Evolutionary conservation across 1,284 basidiomycete genomes (phyloP).

Genomic region (Stygiomarasmius scandens): DNA sequence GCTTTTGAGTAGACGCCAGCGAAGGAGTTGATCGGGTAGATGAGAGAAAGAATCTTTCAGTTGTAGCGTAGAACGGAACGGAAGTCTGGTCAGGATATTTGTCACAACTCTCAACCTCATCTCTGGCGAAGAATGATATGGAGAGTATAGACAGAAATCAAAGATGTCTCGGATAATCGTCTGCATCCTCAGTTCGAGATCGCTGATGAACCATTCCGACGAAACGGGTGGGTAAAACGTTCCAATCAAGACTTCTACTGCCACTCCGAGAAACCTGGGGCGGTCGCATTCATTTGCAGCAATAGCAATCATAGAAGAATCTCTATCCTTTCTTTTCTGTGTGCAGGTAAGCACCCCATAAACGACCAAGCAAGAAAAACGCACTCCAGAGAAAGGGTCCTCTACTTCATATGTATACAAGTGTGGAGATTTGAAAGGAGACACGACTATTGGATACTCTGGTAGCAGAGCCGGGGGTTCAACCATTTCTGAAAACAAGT

Average conservation of each 20-base stretch:
- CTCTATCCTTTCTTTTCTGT: slow-evolving; percentile 20
- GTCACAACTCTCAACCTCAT: slow-evolving; percentile 43
- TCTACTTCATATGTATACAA: slow-evolving; percentile 6
- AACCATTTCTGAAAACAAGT: slow-evolving; percentile 37
- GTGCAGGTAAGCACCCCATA: slow-evolving; percentile 18
- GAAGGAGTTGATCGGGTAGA: slow-evolving; percentile 34
- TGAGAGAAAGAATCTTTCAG: slow-evolving; percentile 2
- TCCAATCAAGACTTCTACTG: slow-evolving; percentile 46
- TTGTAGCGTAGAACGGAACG: slow-evolving; percentile 1
- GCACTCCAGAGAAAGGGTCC: background rate
- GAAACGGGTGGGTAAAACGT: slow-evolving; percentile 42
- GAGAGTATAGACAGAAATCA: slow-evolving; percentile 46
- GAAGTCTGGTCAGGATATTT: slow-evolving; percentile 35
- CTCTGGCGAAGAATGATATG: slow-evolving; percentile 35
- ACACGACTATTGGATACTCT: slow-evolving; percentile 36
- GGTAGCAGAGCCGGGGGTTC: slow-evolving; percentile 28
- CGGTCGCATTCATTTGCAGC: slow-evolving; percentile 41
- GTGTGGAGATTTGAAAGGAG: slow-evolving; percentile 26
- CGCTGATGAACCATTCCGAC: slow-evolving; percentile 50
- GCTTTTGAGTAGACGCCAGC: slow-evolving; percentile 30
- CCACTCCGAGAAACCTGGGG: slow-evolving; percentile 46
- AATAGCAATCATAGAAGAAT: slow-evolving; percentile 33
- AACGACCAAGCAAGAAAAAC: background rate
- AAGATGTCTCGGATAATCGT: slow-evolving; percentile 45
- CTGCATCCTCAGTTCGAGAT: slow-evolving; percentile 43